These are phyloP conservation scores for Pythium brachiatum DNA, from an alignment of 352 stramenopile genomes.

Conservation along the genomic window DNA sequence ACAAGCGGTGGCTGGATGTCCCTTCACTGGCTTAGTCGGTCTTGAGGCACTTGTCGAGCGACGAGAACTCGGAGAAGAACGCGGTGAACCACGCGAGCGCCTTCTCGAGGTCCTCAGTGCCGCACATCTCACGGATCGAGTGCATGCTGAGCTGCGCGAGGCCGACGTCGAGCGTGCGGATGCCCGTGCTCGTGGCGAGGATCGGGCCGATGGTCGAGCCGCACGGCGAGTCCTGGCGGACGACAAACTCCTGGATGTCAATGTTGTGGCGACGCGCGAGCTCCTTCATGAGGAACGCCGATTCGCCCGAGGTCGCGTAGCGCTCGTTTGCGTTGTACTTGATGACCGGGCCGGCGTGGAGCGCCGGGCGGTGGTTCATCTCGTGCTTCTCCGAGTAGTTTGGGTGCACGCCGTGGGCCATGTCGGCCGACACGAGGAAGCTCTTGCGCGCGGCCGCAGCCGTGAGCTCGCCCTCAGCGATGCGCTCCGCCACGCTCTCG, in stretches of 20 bases:
- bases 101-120: conserved; percentile 82
- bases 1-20: too few relatives aligned
- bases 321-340: conserved; percentile 98
- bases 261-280: conserved; percentile 81
- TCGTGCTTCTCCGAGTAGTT: conserved; percentile 98
- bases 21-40: conserved; percentile 38
- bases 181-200: conserved; percentile 93
- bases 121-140: conserved; percentile 95
- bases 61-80: conserved; percentile 92
- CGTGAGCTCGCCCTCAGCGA: conserved; percentile 56
- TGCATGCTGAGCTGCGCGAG: conserved; percentile 98
- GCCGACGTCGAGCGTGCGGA: conserved; percentile 96
- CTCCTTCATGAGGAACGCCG: conserved; percentile 91
- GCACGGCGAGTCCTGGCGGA: conserved; percentile 95
- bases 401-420: conserved; percentile 97
- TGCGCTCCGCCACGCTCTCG: conserved; percentile 58
- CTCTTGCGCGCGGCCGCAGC: conserved; percentile 59
- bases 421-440: conserved; percentile 93
- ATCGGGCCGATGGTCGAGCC: conserved; percentile 98
- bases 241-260: conserved; percentile 95
- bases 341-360: conserved; percentile 96
- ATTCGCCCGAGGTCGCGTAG: conserved; percentile 95
- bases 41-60: conserved; percentile 83
- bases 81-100: conserved; percentile 89
- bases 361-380: conserved; percentile 85